phyloP scores from a whole-genome alignment of 306 rosid species.

The Hylodesmum podocarpum region DNA sequence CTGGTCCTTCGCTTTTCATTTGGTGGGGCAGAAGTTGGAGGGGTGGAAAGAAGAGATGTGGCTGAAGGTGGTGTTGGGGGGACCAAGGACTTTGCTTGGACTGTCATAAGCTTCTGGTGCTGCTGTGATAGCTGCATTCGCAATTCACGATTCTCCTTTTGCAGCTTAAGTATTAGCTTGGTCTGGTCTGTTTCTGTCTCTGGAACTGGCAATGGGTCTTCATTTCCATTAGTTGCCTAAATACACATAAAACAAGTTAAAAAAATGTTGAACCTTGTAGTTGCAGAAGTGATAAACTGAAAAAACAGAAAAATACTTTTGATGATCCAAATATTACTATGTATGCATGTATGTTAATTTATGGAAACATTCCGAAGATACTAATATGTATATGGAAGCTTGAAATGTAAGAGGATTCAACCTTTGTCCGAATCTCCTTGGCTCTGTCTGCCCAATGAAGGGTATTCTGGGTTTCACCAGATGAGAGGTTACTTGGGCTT shows the following conservation, averaged over 20 bases:
- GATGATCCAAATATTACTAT: neutral
- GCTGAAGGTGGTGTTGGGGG: conserved; percentile 83
- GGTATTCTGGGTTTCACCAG: conserved; percentile 91
- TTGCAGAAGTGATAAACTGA: neutral
- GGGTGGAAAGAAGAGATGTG: conserved; percentile 62
- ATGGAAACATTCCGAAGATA: neutral
- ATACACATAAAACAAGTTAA: conserved; percentile 6
- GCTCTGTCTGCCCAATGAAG: conserved; percentile 97
- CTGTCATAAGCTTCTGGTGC: conserved; percentile 63
- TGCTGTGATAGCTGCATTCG: conserved; percentile 69
- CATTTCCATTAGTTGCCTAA: conserved; percentile 59
- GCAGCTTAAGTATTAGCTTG: conserved; percentile 71
- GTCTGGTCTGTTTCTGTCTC: conserved; percentile 73
- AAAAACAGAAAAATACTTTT: neutral
- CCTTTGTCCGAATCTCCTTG: conserved; percentile 89
- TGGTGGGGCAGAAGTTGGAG: conserved; percentile 64
- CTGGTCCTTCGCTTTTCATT: conserved; percentile 55
- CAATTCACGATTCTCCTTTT: conserved; percentile 83
- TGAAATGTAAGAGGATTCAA: conserved; percentile 37
- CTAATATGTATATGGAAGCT: neutral
- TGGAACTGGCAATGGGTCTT: conserved; percentile 47
- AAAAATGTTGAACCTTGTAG: neutral
- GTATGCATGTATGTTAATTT: neutral
- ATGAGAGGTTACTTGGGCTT: conserved; percentile 83
- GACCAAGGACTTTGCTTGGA: conserved; percentile 70